A percentile compares a stretch with the other conserved stretches of the same genome.
Evolutionary conservation across 2,329 filamentous ascomycete genomes (phyloP).

Genomic region (Ophiostoma pallidulum): DNA sequence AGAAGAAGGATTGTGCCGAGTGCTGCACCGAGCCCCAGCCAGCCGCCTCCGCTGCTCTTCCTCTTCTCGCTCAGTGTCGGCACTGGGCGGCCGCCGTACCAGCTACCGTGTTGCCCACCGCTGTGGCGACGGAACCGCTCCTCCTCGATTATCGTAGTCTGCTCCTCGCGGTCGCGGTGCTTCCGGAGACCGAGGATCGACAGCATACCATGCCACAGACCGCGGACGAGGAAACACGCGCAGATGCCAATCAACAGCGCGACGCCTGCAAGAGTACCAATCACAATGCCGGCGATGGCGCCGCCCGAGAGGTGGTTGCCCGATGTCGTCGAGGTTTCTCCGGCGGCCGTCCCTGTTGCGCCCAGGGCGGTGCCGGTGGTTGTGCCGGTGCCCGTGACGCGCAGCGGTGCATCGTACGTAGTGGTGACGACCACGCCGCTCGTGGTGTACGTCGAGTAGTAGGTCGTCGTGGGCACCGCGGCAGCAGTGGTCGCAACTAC

Average conservation of each 20-base stretch:
- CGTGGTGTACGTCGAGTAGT: slow-evolving; percentile 26
- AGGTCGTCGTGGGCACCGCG: slow-evolving; percentile 22
- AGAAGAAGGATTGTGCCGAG: slow-evolving; percentile 43
- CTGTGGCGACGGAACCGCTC: slow-evolving; percentile 49
- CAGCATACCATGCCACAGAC: slow-evolving; percentile 49
- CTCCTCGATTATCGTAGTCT: slow-evolving; percentile 42
- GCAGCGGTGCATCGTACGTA: slow-evolving; percentile 40
- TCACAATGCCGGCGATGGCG: slow-evolving; percentile 73
- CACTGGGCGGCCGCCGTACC: slow-evolving; percentile 40
- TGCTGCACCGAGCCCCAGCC: slow-evolving; percentile 43
- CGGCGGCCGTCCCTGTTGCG: slow-evolving; percentile 42
- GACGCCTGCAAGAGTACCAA: slow-evolving; percentile 60
- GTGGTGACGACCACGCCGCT: slow-evolving; percentile 42
- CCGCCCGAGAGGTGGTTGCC: slow-evolving; percentile 49
- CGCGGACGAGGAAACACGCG: slow-evolving; percentile 61
- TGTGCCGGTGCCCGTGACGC: slow-evolving; percentile 42
- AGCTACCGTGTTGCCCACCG: slow-evolving; percentile 41
- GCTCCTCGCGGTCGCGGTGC: slow-evolving; percentile 36
- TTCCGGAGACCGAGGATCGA: slow-evolving; percentile 53
- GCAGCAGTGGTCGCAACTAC: slow-evolving; percentile 24
- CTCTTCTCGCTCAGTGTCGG: slow-evolving; percentile 36
- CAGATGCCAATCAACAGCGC: slow-evolving; percentile 59
- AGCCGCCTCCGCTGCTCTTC: slow-evolving; percentile 38
- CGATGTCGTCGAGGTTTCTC: slow-evolving; percentile 30
- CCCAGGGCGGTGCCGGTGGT: slow-evolving; percentile 40